Base-by-base conservation (phyloP, 495 filamentous ascomycete genomes). In the Annulohypoxylon stygium region DNA sequence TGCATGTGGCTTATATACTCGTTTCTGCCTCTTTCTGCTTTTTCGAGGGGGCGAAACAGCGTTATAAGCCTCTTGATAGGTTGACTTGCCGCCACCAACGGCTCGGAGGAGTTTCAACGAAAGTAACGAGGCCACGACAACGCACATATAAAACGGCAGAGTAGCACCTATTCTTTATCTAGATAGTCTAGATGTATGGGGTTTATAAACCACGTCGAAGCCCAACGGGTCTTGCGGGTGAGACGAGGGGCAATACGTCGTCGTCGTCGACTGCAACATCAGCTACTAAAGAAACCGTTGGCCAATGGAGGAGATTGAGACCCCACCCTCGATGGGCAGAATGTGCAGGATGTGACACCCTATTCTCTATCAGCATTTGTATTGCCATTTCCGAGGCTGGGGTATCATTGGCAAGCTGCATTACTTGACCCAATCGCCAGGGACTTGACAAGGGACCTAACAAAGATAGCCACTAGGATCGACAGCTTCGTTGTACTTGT, bases 391-490 rank as follows among this genome's bases (percentile, higher is more conserved):
- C 51, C 67, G 58, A 51, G 34, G 33, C 45, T 70, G 51, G 63
- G 63, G 67, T 74, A 67, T 36, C 67, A 70, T 70, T 54, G 36
- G 34, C 50, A 48, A 68, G 36, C 64, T 61, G 65, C 65, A 70
- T 63, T 59, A 57, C 12, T 67, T 43, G 64, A 68, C 72, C 72
- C 72, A 75, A 75, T 75, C 67, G 72, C 57, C 67, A 75, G 67
- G 72, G 72, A 64, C 72, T 75, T 25, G 50, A 23, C 6, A 45
- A 47, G 30, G 30, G 30, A 6, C 30, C 30, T 30, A 30, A 30
- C 30, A 30, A 30, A 30, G 12, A 43, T 4, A 34, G 37, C 67
- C 57, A 67, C 47, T 63, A 65, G 30, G 57, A 69, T 65, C 37
- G 25, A 23, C 39, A 11, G 25, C 16, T 58, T 48, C 48, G 72